Evolutionary conservation across 768 basidiomycete species (phyloP).

Genomic region (Russula sp.): DNA sequence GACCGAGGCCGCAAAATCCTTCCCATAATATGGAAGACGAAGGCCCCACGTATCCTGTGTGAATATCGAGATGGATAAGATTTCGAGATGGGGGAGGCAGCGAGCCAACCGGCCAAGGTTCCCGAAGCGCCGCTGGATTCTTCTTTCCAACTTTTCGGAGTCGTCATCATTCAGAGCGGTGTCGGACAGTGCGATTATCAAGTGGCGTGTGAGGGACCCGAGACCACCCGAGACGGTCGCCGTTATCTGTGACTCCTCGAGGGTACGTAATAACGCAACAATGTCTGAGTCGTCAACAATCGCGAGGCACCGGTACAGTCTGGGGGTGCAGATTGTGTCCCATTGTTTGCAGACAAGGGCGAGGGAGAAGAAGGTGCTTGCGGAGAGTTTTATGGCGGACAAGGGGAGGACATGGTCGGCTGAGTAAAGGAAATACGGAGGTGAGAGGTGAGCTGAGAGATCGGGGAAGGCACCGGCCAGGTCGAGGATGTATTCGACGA

Average conservation of each 20-base stretch:
- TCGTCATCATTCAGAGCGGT: neutral
- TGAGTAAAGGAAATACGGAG: neutral
- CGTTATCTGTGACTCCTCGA: conserved; percentile 5
- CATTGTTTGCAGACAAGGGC: conserved; percentile 25
- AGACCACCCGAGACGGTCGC: conserved; percentile 1
- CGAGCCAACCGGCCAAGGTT: conserved; percentile 17
- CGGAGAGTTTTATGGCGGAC: conserved; percentile 13
- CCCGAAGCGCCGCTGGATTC: conserved; percentile 17
- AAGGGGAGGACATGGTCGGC: conserved; percentile 1
- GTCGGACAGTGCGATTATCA: conserved; percentile 24
- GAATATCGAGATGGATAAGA: conserved; percentile 20
- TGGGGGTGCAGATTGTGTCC: conserved; percentile 18
- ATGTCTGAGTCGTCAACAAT: conserved; percentile 5
- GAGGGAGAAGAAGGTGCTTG: neutral
- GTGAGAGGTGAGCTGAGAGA: neutral
- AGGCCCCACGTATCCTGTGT: conserved; percentile 2
- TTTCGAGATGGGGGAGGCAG: conserved; percentile 20
- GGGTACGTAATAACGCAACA: conserved; percentile 2
- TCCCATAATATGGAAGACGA: conserved; percentile 21
- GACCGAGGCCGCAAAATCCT: conserved; percentile 11
- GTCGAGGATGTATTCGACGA: conserved; percentile 12
- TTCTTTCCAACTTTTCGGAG: conserved; percentile 5
- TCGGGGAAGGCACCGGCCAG: conserved; percentile 9
- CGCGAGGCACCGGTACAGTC: conserved; percentile 19
- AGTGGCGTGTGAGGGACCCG: conserved; percentile 18